Percentiles rank a stretch among this genome's conserved stretches.
Conservation (phyloP, 2,329 filamentous ascomycete species). For the Aspergillus sp. region DNA sequence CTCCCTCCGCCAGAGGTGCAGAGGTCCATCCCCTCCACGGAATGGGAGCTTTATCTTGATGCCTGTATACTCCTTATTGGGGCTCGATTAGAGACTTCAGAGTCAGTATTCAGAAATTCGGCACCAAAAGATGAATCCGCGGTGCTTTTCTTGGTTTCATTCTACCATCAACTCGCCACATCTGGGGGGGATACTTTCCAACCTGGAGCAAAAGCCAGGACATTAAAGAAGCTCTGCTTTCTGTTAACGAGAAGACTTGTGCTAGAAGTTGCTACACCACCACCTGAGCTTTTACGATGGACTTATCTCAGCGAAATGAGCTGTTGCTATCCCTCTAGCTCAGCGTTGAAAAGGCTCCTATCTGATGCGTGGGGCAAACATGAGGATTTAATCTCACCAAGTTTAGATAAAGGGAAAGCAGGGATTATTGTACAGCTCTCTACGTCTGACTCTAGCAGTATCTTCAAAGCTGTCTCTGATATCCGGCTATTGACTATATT, state of each 20-base stretch:
- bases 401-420: constrained; percentile 38
- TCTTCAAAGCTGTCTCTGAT: constrained; percentile 21
- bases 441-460: constrained; percentile 10
- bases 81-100: constrained; percentile 61
- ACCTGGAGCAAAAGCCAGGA: constrained; percentile 39
- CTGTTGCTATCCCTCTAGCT: constrained; percentile 65
- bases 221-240: constrained; percentile 65
- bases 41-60: constrained; percentile 76
- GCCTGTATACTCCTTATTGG: constrained; percentile 72
- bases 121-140: constrained; percentile 60
- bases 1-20: constrained; percentile 71
- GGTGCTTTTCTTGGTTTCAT: constrained; percentile 64
- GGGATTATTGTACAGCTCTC: constrained; percentile 33
- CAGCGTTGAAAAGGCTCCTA: constrained; percentile 54
- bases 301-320: constrained; percentile 68
- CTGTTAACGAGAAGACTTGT: constrained; percentile 62
- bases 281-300: constrained; percentile 59
- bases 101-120: constrained; percentile 54
- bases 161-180: constrained; percentile 56
- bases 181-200: constrained; percentile 33
- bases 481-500: constrained; percentile 42
- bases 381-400: constrained; percentile 32
- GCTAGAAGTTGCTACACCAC: constrained; percentile 44
- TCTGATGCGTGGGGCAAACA: constrained; percentile 47
- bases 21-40: constrained; percentile 62